Evolutionary conservation across 306 rosid genomes (phyloP).

Genomic region (Cicer chorassanicum): DNA sequence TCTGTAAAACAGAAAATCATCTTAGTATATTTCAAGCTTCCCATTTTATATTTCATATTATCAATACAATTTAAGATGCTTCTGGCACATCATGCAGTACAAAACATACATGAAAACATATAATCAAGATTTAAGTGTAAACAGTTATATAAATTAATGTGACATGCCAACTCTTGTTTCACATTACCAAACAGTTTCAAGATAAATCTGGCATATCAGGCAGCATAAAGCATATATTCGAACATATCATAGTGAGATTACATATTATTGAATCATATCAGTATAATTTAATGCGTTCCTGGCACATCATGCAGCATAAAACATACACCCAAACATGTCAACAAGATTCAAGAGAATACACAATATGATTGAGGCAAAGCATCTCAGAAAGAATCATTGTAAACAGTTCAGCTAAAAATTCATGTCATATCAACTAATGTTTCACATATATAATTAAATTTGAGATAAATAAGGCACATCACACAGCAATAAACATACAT

Average conservation of each 20-base stretch:
- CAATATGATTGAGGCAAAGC: too few species aligned
- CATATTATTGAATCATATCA: too few species aligned
- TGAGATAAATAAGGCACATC: too few species aligned
- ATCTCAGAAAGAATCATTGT: too few species aligned
- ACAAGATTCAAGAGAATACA: not conserved
- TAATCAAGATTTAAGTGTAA: too few species aligned
- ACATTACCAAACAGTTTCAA: not conserved
- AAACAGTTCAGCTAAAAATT: too few species aligned
- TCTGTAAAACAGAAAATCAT: constrained; percentile 40
- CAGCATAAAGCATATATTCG: not conserved
- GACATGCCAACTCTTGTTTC: not conserved
- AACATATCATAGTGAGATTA: not conserved
- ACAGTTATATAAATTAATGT: too few species aligned
- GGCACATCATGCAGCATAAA: not conserved
- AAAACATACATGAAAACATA: too few species aligned
- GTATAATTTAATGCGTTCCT: not conserved
- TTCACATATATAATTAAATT: too few species aligned
- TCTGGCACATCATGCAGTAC: not conserved
- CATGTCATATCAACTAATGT: too few species aligned
- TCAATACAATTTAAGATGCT: not conserved
- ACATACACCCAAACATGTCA: not conserved
- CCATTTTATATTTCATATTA: not conserved
- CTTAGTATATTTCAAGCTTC: not conserved
- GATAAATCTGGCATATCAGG: not conserved
- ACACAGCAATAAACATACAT: too few species aligned